Conservation (phyloP, 2,329 filamentous ascomycete genomes). For the Fusarium temperatum region DNA sequence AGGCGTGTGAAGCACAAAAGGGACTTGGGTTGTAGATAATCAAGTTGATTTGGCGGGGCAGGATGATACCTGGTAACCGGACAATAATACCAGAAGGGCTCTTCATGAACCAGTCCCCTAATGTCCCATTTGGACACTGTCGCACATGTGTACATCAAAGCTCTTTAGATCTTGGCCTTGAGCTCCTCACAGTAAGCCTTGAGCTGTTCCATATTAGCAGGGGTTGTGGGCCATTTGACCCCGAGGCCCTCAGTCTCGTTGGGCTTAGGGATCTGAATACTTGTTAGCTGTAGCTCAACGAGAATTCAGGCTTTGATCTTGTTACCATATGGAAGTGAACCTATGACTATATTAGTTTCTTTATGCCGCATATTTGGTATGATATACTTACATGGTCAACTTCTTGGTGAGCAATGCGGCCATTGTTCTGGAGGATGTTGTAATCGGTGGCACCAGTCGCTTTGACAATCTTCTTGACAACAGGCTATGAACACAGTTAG, state of each 20-base stretch:
- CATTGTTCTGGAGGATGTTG: slow-evolving; percentile 98
- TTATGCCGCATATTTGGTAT: too few species aligned
- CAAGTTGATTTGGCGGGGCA: slow-evolving; percentile 5
- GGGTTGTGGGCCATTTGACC: slow-evolving; percentile 80
- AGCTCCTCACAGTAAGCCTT: slow-evolving; percentile 83
- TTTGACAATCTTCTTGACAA: slow-evolving; percentile 82
- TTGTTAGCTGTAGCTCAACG: not conserved
- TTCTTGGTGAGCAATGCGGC: slow-evolving; percentile 86
- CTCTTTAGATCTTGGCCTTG: slow-evolving; percentile 82
- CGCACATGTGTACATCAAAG: not conserved
- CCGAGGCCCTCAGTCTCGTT: slow-evolving; percentile 81
- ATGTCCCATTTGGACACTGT: not conserved
- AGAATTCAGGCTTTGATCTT: not conserved
- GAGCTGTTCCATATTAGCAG: slow-evolving; percentile 82
- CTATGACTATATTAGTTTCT: slow-evolving; percentile 51
- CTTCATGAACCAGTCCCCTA: slow-evolving; percentile 6
- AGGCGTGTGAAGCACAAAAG: slow-evolving; percentile 22
- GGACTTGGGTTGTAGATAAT: slow-evolving; percentile 7
- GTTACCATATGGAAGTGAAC: slow-evolving; percentile 92
- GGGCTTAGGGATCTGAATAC: slow-evolving; percentile 86
- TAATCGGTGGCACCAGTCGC: slow-evolving; percentile 83
- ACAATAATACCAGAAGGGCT: slow-evolving; percentile 30
- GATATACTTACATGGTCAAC: slow-evolving; percentile 82
- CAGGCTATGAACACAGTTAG: slow-evolving; percentile 44
- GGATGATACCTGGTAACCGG: slow-evolving; percentile 6